A percentile compares a stretch with the other conserved stretches of the same genome.
These are phyloP conservation scores for Fusarium equiseti DNA, from an alignment of 2,329 filamentous ascomycete species.

Conservation along the genomic window DNA sequence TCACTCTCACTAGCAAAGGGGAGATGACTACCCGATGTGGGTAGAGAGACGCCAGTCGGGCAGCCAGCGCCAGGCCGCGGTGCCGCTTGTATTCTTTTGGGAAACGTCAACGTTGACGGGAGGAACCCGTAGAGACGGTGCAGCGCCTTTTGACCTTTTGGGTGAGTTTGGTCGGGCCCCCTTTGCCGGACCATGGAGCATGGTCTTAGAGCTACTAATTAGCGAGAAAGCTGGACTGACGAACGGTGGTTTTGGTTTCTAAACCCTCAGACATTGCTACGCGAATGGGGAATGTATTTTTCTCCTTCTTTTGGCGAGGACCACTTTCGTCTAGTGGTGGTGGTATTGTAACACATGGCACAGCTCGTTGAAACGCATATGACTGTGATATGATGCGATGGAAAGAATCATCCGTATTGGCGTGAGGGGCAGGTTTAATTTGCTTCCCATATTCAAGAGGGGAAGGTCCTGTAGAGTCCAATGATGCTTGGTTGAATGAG, in stretches of 20 bases:
- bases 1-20: conserved; percentile 31
- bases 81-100: conserved; percentile 28
- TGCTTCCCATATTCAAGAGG: conserved; percentile 28
- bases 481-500: conserved; percentile 23
- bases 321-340: conserved; percentile 6
- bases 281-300: conserved; percentile 8
- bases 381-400: conserved; percentile 10
- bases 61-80: conserved; percentile 15
- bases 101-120: conserved; percentile 34
- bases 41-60: conserved; percentile 25
- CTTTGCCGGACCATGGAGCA: conserved; percentile 24
- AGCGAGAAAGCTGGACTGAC: conserved; percentile 20
- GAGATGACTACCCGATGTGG: conserved; percentile 41
- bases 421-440: conserved; percentile 40
- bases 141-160: conserved; percentile 27
- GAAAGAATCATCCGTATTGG: conserved; percentile 23
- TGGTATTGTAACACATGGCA: conserved; percentile 15
- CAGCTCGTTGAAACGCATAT: conserved; percentile 13
- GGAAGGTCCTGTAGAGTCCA: conserved; percentile 20
- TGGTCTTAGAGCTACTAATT: conserved; percentile 1
- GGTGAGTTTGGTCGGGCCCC: conserved; percentile 15
- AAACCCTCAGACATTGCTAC: not conserved
- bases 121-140: conserved; percentile 33
- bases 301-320: not conserved
- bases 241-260: conserved; percentile 25